Evolutionary conservation across 192 early-diverging fungal genomes (phyloP), one percentile per base, ranked within the genome.

Genomic region (Podila epicladia): DNA sequence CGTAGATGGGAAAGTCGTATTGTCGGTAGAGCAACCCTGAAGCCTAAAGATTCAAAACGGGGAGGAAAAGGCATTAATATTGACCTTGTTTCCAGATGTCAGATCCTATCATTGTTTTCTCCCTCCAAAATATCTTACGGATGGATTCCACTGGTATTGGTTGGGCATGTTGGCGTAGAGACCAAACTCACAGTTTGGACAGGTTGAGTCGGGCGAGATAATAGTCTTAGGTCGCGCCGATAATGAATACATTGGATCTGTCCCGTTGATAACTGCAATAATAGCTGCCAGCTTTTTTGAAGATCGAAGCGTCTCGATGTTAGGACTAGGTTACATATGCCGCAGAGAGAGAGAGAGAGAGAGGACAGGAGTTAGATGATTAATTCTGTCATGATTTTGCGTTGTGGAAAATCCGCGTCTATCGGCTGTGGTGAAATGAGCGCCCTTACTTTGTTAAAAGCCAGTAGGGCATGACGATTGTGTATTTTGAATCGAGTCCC

Each of bases 1-100:
- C 89, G 76, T 91, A 92, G 37, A 95, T 89, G 7, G 94, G 94
- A 63, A 91, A 90, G 51, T 91, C 82, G 66, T 87, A 92, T 20
- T 62, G 64, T 33, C 89, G 58, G 57, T 86, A 85, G 15, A 89
- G 62, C 48, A 94, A 66, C 22, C 83, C 83, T 61, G 83, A 89
- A 26, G 89, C 94, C 92, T 94, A 74, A 58, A 2, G 35, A 37
- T 37, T 37, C 35, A 37, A 8, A 37, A 9, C 0, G 6, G 5
- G 5, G 6, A 1, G 35, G 9, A 37, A 9, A 37, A 4, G 35
- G 9, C 7, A 19, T 24, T 29, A 22, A 32, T 31, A 6, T 19
- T 33, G 4, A n/a, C 29, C 32, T 9, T 22, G 22, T 6, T 29
- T 31, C 59, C 33, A 17, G 19, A 45, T 17, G 37, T 37, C 33